Evolutionary conservation across 2,329 filamentous ascomycete genomes (phyloP), one percentile per base, ranked within the genome.

Genomic region (Aureobasidium sp.): DNA sequence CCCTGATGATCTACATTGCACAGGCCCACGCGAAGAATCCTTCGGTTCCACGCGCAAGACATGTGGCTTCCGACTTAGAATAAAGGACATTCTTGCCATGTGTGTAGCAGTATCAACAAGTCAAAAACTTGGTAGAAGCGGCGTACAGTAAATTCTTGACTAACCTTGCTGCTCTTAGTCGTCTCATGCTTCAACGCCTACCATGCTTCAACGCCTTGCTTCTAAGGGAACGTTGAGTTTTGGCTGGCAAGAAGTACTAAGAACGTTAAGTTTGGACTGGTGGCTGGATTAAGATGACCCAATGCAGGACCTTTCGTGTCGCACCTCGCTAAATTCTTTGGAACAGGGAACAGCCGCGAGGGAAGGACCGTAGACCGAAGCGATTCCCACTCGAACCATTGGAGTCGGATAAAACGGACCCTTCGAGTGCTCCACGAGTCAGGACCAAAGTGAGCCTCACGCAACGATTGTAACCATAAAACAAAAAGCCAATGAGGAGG

Each of bases 1-100:
- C 52, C 52, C 52, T 56, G 12, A 5, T 34, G 52, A 56, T 56
- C 52, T 32, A 44, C 52, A 56, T 17, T 27, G 39, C 52, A 56
- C 44, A 13, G 17, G 6, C n/a, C n/a, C 26, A 39, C 5, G 17
- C 20, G 36, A 27, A 17, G 15, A 32, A 55, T 55, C 32, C 37
- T 55, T 37, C 36, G 17, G 51, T 5, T 20, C 20, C 48, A 52
- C 32, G 17, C 20, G 20, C 10, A n/a, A 26, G 15, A 13, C 15
- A 20, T 32, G 52, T 56, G 52, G 52, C 39, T 56, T 34, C 12
- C 5, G 26, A 26, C 6, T 20, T 9, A 27, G 10, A 46, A 20
- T 20, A 20, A 20, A 20, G 20, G 20, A 20, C 20, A 1, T 20
- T 20, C 20, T 20, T 20, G 20, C 20, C 20, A 20, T 20, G 20